Percentiles rank a stretch among this genome's conserved stretches.
phyloP scores from a whole-genome alignment of 495 filamentous ascomycete species.

The Rusavskia elegans region DNA sequence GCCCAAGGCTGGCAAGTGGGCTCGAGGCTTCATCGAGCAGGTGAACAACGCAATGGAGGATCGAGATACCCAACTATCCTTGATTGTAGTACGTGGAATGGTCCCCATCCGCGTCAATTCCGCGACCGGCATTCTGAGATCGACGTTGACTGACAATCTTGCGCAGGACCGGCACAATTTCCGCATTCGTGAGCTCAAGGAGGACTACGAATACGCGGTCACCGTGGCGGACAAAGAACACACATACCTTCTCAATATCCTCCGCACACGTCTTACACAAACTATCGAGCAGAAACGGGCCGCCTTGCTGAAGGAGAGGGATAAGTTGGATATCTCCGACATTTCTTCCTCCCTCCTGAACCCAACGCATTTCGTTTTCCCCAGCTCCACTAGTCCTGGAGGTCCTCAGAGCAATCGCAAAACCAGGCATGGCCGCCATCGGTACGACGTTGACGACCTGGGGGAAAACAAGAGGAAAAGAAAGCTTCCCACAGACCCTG shows the following conservation, averaged over 20 bases:
- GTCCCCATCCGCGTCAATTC: not conserved
- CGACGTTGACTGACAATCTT: not conserved
- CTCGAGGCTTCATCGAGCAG: constrained; percentile 64
- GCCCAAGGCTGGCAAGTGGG: constrained; percentile 61
- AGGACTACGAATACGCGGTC: constrained; percentile 32
- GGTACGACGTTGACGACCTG: constrained; percentile 65
- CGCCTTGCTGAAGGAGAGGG: constrained; percentile 73
- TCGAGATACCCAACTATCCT: constrained; percentile 61
- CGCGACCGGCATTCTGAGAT: too few relatives aligned
- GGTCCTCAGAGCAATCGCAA: constrained; percentile 67
- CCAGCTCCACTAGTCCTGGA: constrained; percentile 63
- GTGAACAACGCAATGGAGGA: constrained; percentile 74
- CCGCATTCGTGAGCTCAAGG: constrained; percentile 8
- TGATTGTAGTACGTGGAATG: constrained; percentile 48
- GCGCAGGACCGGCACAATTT: constrained; percentile 11
- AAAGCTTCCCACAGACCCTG: constrained; percentile 46
- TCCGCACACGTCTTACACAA: constrained; percentile 73
- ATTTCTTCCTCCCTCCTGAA: constrained; percentile 77
- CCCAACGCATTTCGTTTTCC: constrained; percentile 81
- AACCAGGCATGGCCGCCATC: constrained; percentile 67
- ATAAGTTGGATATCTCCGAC: constrained; percentile 74
- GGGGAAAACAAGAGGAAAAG: constrained; percentile 71
- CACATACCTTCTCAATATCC: constrained; percentile 52
- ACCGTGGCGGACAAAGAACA: constrained; percentile 74
- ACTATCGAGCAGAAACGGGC: constrained; percentile 58